These are phyloP conservation scores for Hypoxylon sp. DNA, from an alignment of 2,329 filamentous ascomycete species.

Conservation along the genomic window DNA sequence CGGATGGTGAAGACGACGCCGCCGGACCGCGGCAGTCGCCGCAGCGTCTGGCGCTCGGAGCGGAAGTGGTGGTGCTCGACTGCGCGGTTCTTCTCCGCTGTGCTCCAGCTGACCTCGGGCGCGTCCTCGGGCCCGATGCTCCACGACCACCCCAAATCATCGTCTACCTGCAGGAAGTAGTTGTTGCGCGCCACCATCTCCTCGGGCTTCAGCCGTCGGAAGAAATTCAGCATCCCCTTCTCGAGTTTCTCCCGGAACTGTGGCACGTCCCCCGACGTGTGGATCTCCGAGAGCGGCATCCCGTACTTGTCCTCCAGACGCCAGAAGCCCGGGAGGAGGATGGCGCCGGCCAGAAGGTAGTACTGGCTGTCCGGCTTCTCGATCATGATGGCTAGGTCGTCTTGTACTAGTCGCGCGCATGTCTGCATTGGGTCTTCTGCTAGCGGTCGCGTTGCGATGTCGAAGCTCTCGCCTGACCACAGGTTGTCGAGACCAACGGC, in stretches of 20 bases:
- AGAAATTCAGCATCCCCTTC: conserved; percentile 67
- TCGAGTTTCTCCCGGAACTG: conserved; percentile 53
- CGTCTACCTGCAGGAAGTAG: conserved; percentile 90
- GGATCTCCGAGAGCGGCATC: conserved; percentile 83
- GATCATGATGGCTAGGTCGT: conserved; percentile 87
- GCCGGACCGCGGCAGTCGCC: conserved; percentile 69
- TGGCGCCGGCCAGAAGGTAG: conserved; percentile 80
- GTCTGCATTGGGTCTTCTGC: conserved; percentile 83
- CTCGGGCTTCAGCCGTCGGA: conserved; percentile 76
- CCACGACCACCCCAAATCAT: conserved; percentile 78
- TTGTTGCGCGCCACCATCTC: conserved; percentile 76
- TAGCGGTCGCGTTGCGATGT: conserved; percentile 72
- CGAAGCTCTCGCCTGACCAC: conserved; percentile 77
- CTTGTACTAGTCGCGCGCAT: conserved; percentile 78
- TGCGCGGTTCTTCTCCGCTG: conserved; percentile 78
- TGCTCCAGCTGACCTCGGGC: conserved; percentile 75
- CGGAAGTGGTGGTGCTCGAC: conserved; percentile 82
- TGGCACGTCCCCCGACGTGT: conserved; percentile 78
- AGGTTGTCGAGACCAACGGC: conserved; percentile 75
- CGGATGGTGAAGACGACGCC: conserved; percentile 80
- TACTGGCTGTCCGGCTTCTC: conserved; percentile 81
- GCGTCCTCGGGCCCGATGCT: conserved; percentile 81
- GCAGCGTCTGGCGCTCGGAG: conserved; percentile 77
- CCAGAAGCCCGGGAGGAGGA: conserved; percentile 87
- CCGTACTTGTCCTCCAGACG: conserved; percentile 82